Conservation (phyloP, 352 stramenopile genomes). For the Phytophthora niederhauseri region DNA sequence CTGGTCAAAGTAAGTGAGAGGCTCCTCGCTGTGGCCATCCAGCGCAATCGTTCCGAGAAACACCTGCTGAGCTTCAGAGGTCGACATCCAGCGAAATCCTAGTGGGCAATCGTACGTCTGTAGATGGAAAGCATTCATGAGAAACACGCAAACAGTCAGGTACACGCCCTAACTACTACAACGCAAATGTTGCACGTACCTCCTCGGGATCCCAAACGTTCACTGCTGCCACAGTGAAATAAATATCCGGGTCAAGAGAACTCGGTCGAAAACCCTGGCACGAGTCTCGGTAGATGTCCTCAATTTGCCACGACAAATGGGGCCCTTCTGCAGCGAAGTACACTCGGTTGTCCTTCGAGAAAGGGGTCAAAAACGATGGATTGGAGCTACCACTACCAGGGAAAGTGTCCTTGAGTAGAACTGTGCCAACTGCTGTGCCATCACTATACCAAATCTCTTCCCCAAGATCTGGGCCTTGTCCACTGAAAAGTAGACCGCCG, state of each 20-base stretch:
- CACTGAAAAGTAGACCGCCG: constrained; percentile 44
- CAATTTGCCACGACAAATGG: constrained; percentile 69
- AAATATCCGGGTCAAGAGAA: constrained; percentile 54
- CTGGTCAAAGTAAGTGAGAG: constrained; percentile 80
- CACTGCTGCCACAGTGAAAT: constrained; percentile 71
- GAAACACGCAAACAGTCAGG: neutral
- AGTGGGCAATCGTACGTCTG: constrained; percentile 87
- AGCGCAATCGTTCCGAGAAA: constrained; percentile 47
- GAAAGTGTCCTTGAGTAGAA: constrained; percentile 71
- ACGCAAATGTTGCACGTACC: constrained; percentile 26
- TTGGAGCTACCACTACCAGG: constrained; percentile 37
- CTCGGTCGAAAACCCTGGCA: constrained; percentile 79
- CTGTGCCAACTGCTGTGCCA: constrained; percentile 63
- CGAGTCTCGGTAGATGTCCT: constrained; percentile 45
- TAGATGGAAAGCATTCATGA: neutral
- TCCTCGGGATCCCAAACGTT: constrained; percentile 67
- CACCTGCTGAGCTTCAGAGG: constrained; percentile 54
- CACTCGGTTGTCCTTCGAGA: constrained; percentile 63
- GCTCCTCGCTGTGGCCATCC: constrained; percentile 36
- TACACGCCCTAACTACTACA: neutral
- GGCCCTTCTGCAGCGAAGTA: constrained; percentile 86
- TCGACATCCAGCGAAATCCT: constrained; percentile 86
- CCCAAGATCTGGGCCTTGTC: constrained; percentile 19
- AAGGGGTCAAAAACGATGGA: constrained; percentile 46
- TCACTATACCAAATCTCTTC: constrained; percentile 86